Evolutionary conservation across 2,329 filamentous ascomycete species (phyloP).

Genomic region (Colletotrichum tropicicola): DNA sequence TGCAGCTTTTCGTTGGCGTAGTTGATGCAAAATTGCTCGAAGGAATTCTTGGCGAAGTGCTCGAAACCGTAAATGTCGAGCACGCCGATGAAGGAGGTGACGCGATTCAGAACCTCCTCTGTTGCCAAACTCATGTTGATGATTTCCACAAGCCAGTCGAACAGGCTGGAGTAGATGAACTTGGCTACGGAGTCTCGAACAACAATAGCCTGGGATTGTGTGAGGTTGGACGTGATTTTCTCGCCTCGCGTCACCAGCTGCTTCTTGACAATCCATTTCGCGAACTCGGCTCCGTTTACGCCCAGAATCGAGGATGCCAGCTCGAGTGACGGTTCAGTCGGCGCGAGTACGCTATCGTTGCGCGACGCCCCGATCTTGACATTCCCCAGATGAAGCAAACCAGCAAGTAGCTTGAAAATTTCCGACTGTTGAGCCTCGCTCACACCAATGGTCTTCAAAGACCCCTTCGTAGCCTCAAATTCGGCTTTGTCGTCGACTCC

Average conservation of each 20-base stretch:
- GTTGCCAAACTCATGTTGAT: constrained; percentile 93
- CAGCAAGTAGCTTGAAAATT: constrained; percentile 91
- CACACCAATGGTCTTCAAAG: constrained; percentile 89
- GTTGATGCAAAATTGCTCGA: constrained; percentile 99
- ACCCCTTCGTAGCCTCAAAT: constrained; percentile 87
- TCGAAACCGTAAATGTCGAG: constrained; percentile 99
- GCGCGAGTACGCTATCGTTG: constrained; percentile 84
- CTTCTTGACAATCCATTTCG: constrained; percentile 99
- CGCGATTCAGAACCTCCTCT: constrained; percentile 83
- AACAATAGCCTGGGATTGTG: constrained; percentile 90
- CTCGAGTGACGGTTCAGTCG: constrained; percentile 83
- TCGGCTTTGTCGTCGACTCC: constrained; percentile 96
- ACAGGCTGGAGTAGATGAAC: constrained; percentile 97
- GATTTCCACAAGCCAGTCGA: constrained; percentile 98
- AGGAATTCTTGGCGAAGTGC: constrained; percentile 99
- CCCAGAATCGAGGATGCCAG: constrained; percentile 87
- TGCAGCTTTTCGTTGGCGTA: constrained; percentile 99
- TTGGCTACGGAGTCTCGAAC: constrained; percentile 98
- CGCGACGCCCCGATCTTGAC: constrained; percentile 93
- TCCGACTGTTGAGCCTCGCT: constrained; percentile 76
- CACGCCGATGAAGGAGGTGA: constrained; percentile 94
- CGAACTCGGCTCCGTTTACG: constrained; percentile 85
- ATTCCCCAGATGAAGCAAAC: constrained; percentile 93
- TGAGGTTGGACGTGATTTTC: constrained; percentile 96
- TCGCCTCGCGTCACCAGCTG: constrained; percentile 95